Conservation (phyloP, 2,329 filamentous ascomycete genomes). For the Monilinia vaccinii-corymbosi region DNA sequence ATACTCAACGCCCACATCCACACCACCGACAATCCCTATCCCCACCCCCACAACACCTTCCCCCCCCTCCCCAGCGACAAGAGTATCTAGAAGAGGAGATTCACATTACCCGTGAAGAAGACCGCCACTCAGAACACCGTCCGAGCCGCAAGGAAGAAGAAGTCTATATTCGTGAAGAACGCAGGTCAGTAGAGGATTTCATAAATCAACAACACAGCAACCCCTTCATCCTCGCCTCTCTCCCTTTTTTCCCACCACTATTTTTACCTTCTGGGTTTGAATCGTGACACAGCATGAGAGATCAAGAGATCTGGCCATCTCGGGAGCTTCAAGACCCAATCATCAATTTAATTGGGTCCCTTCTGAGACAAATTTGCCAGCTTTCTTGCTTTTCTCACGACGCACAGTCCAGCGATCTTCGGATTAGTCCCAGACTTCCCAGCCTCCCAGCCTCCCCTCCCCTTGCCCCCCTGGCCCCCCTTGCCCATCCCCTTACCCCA, state of each 20-base stretch:
- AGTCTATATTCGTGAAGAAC: slow-evolving; percentile 45
- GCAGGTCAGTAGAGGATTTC: slow-evolving; percentile 38
- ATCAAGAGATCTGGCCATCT: slow-evolving; percentile 6
- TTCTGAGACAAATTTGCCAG: slow-evolving; percentile 12
- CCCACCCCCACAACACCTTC: neutral
- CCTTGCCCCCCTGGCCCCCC: too few species aligned
- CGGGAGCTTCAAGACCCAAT: slow-evolving; percentile 6
- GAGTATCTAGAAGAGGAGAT: slow-evolving; percentile 69
- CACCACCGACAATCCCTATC: neutral
- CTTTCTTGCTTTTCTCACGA: slow-evolving; percentile 9
- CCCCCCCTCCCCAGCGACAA: slow-evolving; percentile 34
- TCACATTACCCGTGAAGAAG: slow-evolving; percentile 65
- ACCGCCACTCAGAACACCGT: slow-evolving; percentile 55
- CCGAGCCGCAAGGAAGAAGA: slow-evolving; percentile 47
- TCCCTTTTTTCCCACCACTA: neutral
- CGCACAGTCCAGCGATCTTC: slow-evolving; percentile 12
- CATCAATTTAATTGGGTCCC: slow-evolving; percentile 9
- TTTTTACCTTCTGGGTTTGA: slow-evolving; percentile 4
- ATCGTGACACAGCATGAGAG: slow-evolving; percentile 1
- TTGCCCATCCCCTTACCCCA: slow-evolving; percentile 12
- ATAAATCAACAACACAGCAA: neutral
- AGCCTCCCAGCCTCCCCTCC: too few species aligned
- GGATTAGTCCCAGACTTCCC: slow-evolving; percentile 4
- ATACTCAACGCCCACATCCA: neutral
- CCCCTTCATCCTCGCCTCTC: slow-evolving; percentile 5